Conservation (phyloP, 345 rosid genomes). For the Aethionema arabicum region DNA sequence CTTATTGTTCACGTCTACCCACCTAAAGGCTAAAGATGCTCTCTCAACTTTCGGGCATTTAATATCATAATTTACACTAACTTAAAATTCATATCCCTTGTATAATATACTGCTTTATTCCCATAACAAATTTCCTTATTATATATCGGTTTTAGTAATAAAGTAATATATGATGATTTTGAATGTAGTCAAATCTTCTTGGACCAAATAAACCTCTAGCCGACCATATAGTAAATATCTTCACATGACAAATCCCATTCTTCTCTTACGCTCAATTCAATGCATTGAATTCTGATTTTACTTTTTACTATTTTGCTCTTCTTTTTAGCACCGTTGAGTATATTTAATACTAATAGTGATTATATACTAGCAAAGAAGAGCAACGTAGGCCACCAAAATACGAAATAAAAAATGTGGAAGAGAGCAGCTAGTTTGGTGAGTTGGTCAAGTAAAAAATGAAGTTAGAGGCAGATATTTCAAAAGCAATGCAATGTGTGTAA, state of each 20-base stretch:
- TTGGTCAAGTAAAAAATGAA: too few relatives aligned
- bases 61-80: not conserved
- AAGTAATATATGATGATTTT: not conserved
- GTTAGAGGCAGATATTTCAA: too few relatives aligned
- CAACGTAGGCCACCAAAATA: too few relatives aligned
- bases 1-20: conserved; percentile 23
- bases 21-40: conserved; percentile 14
- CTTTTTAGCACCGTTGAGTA: too few relatives aligned
- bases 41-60: not conserved
- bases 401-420: too few relatives aligned
- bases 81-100: not conserved
- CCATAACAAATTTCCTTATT: conserved; percentile 10
- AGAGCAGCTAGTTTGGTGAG: too few relatives aligned
- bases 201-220: conserved; percentile 12
- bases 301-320: too few relatives aligned
- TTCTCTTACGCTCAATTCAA: conserved; percentile 17
- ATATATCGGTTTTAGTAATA: conserved; percentile 16
- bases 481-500: too few relatives aligned
- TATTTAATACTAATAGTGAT: too few relatives aligned
- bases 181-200: not conserved
- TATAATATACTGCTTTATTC: conserved; percentile 5
- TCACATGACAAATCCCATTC: conserved; percentile 21
- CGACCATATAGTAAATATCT: conserved; percentile 10
- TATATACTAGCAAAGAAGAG: too few relatives aligned
- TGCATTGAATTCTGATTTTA: too few relatives aligned